phyloP scores from a whole-genome alignment of 176 grass and related monocot species.

The Ananas comosus region DNA sequence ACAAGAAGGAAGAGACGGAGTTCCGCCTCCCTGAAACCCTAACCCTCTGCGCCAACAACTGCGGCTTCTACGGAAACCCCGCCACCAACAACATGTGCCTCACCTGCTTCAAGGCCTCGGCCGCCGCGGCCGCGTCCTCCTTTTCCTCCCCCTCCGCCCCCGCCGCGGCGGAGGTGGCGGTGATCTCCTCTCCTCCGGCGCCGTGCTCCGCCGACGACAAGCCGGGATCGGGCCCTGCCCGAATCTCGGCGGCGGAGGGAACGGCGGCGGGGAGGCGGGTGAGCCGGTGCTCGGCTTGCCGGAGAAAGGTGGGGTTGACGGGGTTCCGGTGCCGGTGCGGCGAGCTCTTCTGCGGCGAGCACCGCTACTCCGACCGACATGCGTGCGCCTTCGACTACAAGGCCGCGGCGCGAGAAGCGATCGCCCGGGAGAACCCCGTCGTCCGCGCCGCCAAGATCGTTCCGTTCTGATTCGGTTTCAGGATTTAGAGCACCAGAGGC shows the following conservation, averaged over 20 bases:
- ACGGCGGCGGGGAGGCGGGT: constrained; percentile 23
- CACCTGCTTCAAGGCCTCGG: constrained; percentile 49
- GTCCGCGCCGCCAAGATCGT: constrained; percentile 93
- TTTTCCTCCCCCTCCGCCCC: background rate
- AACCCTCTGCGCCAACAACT: constrained; percentile 90
- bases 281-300: constrained; percentile 69
- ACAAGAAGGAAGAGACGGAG: constrained; percentile 91
- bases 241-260: background rate
- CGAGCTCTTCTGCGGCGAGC: constrained; percentile 76
- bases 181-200: background rate
- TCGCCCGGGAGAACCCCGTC: constrained; percentile 78
- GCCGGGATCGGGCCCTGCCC: constrained; percentile 2
- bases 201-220: background rate
- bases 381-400: constrained; percentile 82
- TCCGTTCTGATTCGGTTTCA: constrained; percentile 38
- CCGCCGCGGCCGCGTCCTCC: constrained; percentile 1
- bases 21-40: constrained; percentile 54
- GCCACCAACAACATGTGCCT: constrained; percentile 72
- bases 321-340: constrained; percentile 88
- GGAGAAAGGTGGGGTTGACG: constrained; percentile 63
- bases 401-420: constrained; percentile 50
- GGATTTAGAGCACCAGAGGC: constrained; percentile 4
- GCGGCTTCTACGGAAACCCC: constrained; percentile 68
- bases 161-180: background rate
- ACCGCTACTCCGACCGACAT: constrained; percentile 93